phyloP scores from a whole-genome alignment of 805 yeast species.

The Debaryomyces prosopidis region DNA sequence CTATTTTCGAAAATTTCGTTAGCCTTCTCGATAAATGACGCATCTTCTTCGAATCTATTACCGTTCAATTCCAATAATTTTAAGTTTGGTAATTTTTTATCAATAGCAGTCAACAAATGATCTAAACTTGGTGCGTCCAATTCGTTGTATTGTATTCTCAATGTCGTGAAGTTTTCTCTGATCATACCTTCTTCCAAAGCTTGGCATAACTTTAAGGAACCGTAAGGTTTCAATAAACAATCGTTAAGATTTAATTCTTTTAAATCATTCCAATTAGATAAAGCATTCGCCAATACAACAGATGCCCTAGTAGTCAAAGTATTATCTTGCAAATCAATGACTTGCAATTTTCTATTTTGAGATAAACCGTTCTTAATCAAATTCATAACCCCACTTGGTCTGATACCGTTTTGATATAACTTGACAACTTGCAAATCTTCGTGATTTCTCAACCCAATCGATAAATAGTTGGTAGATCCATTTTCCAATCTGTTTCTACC shows the following conservation, averaged over 20 bases:
- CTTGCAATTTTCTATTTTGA: slow-evolving; percentile 57
- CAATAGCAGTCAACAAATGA: slow-evolving; percentile 54
- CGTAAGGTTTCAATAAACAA: slow-evolving; percentile 78
- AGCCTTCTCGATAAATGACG: slow-evolving; percentile 63
- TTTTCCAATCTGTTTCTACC: slow-evolving; percentile 97
- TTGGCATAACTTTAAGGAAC: slow-evolving; percentile 58
- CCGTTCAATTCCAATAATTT: slow-evolving; percentile 84
- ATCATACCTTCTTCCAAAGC: slow-evolving; percentile 40
- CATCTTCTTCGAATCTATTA: slow-evolving; percentile 88
- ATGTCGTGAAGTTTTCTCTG: slow-evolving; percentile 48
- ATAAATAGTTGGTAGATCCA: slow-evolving; percentile 84
- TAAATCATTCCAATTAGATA: slow-evolving; percentile 65
- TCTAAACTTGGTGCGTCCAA: slow-evolving; percentile 66
- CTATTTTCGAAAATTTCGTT: slow-evolving; percentile 64
- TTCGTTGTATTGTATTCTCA: slow-evolving; percentile 88
- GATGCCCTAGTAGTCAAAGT: slow-evolving; percentile 82
- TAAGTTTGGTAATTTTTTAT: slow-evolving; percentile 57
- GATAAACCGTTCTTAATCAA: slow-evolving; percentile 73
- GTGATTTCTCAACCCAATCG: slow-evolving; percentile 84
- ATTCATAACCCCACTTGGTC: slow-evolving; percentile 86
- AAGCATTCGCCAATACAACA: slow-evolving; percentile 39
- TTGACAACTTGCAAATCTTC: slow-evolving; percentile 68
- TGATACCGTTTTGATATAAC: slow-evolving; percentile 94
- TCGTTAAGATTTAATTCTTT: slow-evolving; percentile 85
- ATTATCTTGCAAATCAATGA: slow-evolving; percentile 90